Base-by-base conservation (phyloP, 371 early-diverging fungal genomes). In the Dichotomocladium elegans region DNA sequence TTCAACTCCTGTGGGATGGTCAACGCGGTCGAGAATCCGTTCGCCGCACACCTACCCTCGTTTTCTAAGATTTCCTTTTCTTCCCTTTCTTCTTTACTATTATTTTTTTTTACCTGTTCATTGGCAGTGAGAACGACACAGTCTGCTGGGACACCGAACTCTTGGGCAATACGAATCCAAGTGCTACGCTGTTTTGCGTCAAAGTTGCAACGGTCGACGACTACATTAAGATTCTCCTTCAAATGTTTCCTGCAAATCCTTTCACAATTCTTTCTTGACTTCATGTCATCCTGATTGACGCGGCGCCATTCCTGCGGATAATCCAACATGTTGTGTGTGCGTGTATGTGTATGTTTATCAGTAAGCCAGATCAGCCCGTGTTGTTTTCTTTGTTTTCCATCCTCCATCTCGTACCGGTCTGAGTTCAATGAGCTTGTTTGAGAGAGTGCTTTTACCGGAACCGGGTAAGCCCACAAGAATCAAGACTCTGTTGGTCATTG, bases 191-290 rank as follows among this genome's bases (percentile, higher is more conserved):
- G 89, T 43, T 70, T 63, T 30, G 70, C 70, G 56, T 90, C 85
- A 79, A 88, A 90, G 68, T 90, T 90, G 67, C 86, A 84, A 19
- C 89, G 82, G 63, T 90, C 90, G 14, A 90, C 67, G 53, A 90
- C 72, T 10, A 89, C 87, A 52, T 79, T 86, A 45, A 74, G 73
- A 19, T 73, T 61, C 51, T 82, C 46, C 58, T 73, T 46, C 29
- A 79, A 28, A 62, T 58, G 64, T 41, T 68, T 44, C 54, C 55
- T 43, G 3, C 62, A 58, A 37, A 53, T 51, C 26, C 50, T 58
- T 43, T 87, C 88, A 62, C 90, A 90, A 12, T 77, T 75, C 14
- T 76, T 76, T 41, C 89, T 78, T 46, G 77, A 74, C 29, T 79
- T 80, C 51, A 85, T 68, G 47, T 87, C 88, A 58, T 90, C 90